These are phyloP conservation scores for Coix lacrymajobi DNA, from an alignment of 176 grass and related monocot genomes.

Conservation along the genomic window DNA sequence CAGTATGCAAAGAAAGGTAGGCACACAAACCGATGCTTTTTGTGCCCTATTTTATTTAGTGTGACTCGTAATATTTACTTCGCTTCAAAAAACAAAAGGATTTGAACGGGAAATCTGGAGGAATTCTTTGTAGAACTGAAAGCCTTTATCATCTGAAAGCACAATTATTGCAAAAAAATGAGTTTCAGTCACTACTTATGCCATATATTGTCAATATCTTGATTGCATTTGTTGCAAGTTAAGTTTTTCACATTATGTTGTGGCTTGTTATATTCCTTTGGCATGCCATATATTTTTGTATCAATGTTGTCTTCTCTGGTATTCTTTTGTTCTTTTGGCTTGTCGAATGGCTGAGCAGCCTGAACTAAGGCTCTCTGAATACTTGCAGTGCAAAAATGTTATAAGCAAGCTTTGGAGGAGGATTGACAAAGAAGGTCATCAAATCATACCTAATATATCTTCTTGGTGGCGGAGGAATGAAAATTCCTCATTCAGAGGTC, in stretches of 20 bases:
- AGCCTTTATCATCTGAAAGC: not conserved
- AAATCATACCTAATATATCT: constrained; percentile 81
- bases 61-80: not conserved
- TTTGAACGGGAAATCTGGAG: not conserved
- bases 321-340: not conserved
- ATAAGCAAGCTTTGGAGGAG: constrained; percentile 96
- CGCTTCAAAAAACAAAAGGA: not conserved
- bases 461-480: constrained; percentile 92
- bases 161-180: not conserved
- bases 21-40: not conserved
- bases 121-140: constrained; percentile 5
- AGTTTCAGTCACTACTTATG: not conserved
- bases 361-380: constrained; percentile 1
- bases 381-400: constrained; percentile 93
- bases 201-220: not conserved
- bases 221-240: not conserved
- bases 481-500: constrained; percentile 56
- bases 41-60: not conserved
- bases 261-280: not conserved
- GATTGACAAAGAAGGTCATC: constrained; percentile 85
- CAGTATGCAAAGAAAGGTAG: constrained; percentile 92
- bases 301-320: not conserved
- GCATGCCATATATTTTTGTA: not conserved
- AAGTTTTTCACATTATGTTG: not conserved
- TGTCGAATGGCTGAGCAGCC: not conserved